A percentile compares a stretch with the other conserved stretches of the same genome.
phyloP scores from a whole-genome alignment of 768 basidiomycete species.

The Lactarius akahatsu region DNA sequence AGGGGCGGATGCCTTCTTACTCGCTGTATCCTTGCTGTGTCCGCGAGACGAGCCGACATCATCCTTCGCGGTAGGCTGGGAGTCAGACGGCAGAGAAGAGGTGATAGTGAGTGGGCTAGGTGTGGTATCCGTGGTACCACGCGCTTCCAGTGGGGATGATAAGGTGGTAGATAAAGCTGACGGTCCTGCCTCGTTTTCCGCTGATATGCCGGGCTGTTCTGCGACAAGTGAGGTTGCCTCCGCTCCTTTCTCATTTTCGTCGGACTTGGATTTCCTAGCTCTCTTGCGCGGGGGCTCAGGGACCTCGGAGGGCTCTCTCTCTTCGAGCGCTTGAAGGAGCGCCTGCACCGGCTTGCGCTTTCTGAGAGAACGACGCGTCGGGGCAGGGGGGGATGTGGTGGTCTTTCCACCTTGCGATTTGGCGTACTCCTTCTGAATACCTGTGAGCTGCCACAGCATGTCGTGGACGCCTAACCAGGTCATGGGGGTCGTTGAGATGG shows the following conservation, averaged over 20 bases:
- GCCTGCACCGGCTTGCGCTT: constrained; percentile 26
- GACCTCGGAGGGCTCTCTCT: constrained; percentile 20
- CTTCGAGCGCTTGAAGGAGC: constrained; percentile 8
- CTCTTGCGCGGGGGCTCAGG: constrained; percentile 28
- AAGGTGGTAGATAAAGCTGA: constrained; percentile 3
- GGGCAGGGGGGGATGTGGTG: constrained; percentile 4
- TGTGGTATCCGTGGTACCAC: constrained; percentile 14
- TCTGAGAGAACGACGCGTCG: constrained; percentile 25
- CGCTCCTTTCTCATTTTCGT: constrained; percentile 12
- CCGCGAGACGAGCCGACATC: constrained; percentile 17
- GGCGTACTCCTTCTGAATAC: constrained; percentile 27
- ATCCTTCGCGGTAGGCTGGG: constrained; percentile 13
- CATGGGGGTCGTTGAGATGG: constrained; percentile 26
- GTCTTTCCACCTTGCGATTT: constrained; percentile 19
- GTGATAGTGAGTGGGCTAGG: constrained; percentile 27
- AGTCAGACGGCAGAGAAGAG: constrained; percentile 23
- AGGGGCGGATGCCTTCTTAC: constrained; percentile 11
- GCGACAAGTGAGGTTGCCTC: neutral
- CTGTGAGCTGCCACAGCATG: constrained; percentile 30
- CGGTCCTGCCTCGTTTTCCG: constrained; percentile 9
- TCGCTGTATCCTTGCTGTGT: constrained; percentile 14
- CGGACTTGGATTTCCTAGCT: constrained; percentile 14
- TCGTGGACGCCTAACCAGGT: constrained; percentile 28
- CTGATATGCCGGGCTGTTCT: neutral
- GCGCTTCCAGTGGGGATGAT: constrained; percentile 8